Evolutionary conservation across 2,329 filamentous ascomycete genomes (phyloP).

Genomic region (Venturia asperata): DNA sequence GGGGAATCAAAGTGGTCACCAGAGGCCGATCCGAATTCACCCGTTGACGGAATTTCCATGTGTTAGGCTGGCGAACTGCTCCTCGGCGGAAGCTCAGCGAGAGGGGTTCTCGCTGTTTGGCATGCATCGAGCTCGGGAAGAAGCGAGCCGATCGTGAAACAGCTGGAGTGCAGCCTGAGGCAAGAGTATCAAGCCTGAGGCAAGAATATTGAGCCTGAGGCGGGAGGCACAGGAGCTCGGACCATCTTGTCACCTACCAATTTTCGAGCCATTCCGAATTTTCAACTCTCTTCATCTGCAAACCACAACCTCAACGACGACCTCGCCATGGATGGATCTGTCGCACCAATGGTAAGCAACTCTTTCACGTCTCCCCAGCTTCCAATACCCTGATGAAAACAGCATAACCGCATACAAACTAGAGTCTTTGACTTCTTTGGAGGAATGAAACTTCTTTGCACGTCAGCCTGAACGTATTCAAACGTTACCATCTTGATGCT

Average conservation of each 20-base stretch:
- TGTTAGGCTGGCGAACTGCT: background rate
- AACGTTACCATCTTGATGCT: background rate
- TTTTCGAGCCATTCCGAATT: background rate
- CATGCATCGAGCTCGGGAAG: background rate
- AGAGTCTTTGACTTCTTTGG: conserved; percentile 39
- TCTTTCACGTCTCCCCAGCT: background rate
- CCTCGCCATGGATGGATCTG: background rate
- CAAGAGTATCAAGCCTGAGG: too few relatives aligned
- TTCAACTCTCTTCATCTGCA: background rate
- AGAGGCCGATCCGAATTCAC: background rate
- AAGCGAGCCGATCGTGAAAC: background rate
- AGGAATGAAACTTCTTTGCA: conserved; percentile 40
- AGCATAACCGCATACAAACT: conserved; percentile 36
- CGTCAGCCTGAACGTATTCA: conserved; percentile 36
- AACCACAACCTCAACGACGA: background rate
- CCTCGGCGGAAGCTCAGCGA: background rate
- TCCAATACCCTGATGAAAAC: conserved; percentile 33
- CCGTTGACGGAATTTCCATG: background rate
- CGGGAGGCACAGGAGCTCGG: too few relatives aligned
- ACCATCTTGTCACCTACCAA: too few relatives aligned
- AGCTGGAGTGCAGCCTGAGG: too few relatives aligned
- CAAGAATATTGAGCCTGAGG: too few relatives aligned
- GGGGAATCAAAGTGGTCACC: background rate
- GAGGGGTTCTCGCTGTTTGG: background rate
- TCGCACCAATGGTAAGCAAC: background rate